Conservation (phyloP, 768 basidiomycete genomes). For the Termitomyces heimii region DNA sequence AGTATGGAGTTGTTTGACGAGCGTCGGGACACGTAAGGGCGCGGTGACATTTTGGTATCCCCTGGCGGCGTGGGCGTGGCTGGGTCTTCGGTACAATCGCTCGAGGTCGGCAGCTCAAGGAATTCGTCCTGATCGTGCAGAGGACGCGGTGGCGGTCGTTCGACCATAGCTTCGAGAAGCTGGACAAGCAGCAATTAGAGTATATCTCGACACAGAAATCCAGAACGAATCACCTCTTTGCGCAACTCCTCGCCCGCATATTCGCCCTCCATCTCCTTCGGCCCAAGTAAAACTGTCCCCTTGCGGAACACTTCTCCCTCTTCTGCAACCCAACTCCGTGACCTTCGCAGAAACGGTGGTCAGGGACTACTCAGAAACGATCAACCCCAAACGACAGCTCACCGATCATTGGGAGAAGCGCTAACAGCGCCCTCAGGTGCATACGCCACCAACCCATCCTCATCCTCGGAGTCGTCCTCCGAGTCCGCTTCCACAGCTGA, state of each 20-base stretch:
- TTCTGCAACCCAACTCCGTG: conserved; percentile 81
- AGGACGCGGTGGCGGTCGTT: conserved; percentile 74
- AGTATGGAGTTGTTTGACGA: conserved; percentile 37
- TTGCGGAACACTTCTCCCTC: conserved; percentile 97
- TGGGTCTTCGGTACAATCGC: conserved; percentile 14
- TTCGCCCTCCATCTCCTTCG: conserved; percentile 86
- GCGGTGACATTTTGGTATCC: conserved; percentile 38
- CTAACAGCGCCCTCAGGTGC: conserved; percentile 25
- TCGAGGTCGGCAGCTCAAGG: conserved; percentile 18
- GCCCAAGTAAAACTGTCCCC: conserved; percentile 71
- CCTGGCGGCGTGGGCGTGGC: conserved; percentile 20
- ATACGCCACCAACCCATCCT: conserved; percentile 27
- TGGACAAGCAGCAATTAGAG: conserved; percentile 18
- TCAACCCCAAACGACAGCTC: conserved; percentile 13
- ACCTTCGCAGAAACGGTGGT: conserved; percentile 30
- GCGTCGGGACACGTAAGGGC: conserved; percentile 59
- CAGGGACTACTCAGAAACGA: background rate
- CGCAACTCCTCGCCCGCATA: conserved; percentile 86
- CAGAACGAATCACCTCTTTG: conserved; percentile 49
- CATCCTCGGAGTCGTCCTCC: conserved; percentile 35
- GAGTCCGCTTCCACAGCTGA: conserved; percentile 38
- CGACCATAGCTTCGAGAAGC: conserved; percentile 84
- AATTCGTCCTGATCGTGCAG: conserved; percentile 60
- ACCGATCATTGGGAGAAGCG: conserved; percentile 47
- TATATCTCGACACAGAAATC: background rate